Evolutionary conservation across 225 moss, liverwort and hornwort species (phyloP).

Genomic region (Rhytidiadelphus loreus): DNA sequence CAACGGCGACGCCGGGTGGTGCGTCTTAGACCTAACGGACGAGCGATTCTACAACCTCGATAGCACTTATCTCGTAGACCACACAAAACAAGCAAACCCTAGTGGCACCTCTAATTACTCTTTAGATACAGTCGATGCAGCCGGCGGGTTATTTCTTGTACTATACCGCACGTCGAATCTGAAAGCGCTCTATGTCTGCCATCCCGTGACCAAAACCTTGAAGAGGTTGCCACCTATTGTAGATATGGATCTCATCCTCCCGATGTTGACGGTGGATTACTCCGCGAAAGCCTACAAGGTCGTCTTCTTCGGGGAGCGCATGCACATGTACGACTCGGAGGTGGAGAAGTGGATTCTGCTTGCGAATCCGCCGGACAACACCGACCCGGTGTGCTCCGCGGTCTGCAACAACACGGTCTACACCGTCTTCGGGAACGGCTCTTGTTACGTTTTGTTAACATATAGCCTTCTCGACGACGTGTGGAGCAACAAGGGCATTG

Average conservation of each 20-base stretch:
- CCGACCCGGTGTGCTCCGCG: not conserved
- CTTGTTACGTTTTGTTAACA: not conserved
- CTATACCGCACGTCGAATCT: not conserved
- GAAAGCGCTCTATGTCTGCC: slow-evolving; percentile 12
- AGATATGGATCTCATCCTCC: not conserved
- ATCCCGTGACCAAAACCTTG: slow-evolving; percentile 12
- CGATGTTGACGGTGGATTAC: slow-evolving; percentile 1
- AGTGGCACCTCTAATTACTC: not conserved
- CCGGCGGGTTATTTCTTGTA: slow-evolving; percentile 11
- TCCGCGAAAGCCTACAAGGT: slow-evolving; percentile 1
- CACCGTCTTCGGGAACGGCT: not conserved
- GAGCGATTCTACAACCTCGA: slow-evolving; percentile 11
- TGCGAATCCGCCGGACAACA: slow-evolving; percentile 1
- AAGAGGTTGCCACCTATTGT: not conserved
- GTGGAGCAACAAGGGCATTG: slow-evolving; percentile 3
- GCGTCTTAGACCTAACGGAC: slow-evolving; percentile 1
- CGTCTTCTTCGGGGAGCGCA: not conserved
- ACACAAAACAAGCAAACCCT: not conserved
- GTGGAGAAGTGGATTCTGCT: not conserved
- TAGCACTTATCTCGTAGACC: slow-evolving; percentile 3
- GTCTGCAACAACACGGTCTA: not conserved
- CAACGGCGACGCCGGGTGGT: slow-evolving; percentile 5
- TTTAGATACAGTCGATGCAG: not conserved
- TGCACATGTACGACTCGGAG: slow-evolving; percentile 11
- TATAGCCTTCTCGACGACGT: not conserved